phyloP scores from a whole-genome alignment of 192 early-diverging fungal species.

The Globomyces pollinis-pini region DNA sequence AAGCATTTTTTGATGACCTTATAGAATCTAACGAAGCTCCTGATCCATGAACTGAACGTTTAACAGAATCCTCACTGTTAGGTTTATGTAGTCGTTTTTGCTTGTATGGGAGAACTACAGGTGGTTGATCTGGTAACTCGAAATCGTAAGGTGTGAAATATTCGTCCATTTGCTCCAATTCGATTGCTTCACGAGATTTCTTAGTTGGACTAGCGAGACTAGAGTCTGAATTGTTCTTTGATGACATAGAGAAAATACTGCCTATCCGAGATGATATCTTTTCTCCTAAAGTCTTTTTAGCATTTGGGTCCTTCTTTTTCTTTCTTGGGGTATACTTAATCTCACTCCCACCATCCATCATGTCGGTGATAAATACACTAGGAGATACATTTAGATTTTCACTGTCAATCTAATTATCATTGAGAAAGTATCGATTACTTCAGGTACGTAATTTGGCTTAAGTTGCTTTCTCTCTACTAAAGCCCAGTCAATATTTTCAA shows the following conservation, averaged over 20 bases:
- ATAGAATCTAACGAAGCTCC: too few species aligned
- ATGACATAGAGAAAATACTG: neutral
- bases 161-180: neutral
- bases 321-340: neutral
- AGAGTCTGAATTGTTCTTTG: neutral
- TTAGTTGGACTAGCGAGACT: too few species aligned
- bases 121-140: conserved; percentile 2
- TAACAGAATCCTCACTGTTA: too few species aligned
- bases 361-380: neutral
- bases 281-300: neutral
- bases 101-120: too few species aligned
- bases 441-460: neutral
- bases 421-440: neutral
- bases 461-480: neutral
- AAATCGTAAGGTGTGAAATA: neutral
- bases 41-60: too few species aligned
- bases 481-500: neutral
- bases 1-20: too few species aligned
- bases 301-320: neutral
- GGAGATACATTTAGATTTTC: neutral
- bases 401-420: neutral
- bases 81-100: too few species aligned
- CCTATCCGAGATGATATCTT: neutral
- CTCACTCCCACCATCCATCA: neutral
- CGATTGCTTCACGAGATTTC: neutral